Evolutionary conservation across 2,329 filamentous ascomycete genomes (phyloP), one percentile per base, ranked within the genome.

Genomic region (Aspergillus glaucus): DNA sequence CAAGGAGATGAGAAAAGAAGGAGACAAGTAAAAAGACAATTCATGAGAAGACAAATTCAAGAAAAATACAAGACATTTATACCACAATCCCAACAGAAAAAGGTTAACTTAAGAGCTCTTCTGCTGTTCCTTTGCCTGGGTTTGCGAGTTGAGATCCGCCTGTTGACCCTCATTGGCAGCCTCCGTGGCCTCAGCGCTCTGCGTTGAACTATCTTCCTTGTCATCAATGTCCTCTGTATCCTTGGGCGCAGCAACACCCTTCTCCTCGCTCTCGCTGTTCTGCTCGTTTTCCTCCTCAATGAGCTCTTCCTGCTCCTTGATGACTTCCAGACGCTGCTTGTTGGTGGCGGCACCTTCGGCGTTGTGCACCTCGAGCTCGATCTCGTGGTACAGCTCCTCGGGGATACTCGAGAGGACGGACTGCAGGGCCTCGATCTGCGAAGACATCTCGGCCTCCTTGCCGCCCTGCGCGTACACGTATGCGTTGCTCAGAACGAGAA

Each of bases 301-400:
- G 54, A 98, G 82, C 68, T 96, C 93, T 70, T 98, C 88, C 76
- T 98, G 93, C 76, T 98, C 93, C 80, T 90, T 94, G 66, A 98
- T 80, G 14, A 98, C 93, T 76, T 98, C 93, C 39, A 98, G 86
- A 68, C 93, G 87, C 78, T 97, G 93, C 80, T 94, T 96, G 81
- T 98, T 98, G 57, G 93, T 98, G 21, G 93, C 93, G 9, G 91
- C 92, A 53, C 93, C 93, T 74, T 98, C 93, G 44, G 92, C 91
- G 53, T 86, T 95, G 78, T 96, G 89, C 8, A 98, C 90, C 75
- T 98, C 93, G 28, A 98, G 86, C 73, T 97, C 93, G 55, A 98
- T 96, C 76, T 98, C 93, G 78, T 98, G 93, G 87, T 94, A 98
- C 37, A 98, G 79, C 70, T 98, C 93, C 71, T 98, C 93, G 3